Conservation (phyloP, 768 basidiomycete species). For the Daedalea quercina region DNA sequence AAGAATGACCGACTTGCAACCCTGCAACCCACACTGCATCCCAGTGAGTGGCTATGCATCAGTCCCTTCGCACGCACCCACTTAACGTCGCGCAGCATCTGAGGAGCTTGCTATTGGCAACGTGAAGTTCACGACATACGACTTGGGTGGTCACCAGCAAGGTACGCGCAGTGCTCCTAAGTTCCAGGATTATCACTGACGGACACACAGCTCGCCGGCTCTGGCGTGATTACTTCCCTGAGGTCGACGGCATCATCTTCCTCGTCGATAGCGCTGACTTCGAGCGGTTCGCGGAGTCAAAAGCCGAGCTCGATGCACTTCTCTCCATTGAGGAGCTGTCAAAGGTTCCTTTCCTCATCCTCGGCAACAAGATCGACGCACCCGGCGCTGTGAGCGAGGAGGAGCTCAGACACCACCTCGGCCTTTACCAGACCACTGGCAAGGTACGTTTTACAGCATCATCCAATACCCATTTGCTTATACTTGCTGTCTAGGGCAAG, state of each 20-base stretch:
- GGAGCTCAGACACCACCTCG: constrained; percentile 90
- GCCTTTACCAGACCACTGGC: constrained; percentile 98
- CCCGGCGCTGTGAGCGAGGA: constrained; percentile 96
- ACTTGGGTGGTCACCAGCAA: constrained; percentile 96
- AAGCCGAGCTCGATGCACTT: constrained; percentile 90
- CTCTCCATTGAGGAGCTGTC: constrained; percentile 91
- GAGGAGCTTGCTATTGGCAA: constrained; percentile 99
- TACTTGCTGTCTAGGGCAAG: constrained; percentile 63
- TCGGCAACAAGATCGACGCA: constrained; percentile 99
- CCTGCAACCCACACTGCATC: constrained; percentile 96
- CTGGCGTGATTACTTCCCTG: constrained; percentile 99
- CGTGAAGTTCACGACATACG: constrained; percentile 98
- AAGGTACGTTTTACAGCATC: constrained; percentile 54
- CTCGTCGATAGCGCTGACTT: constrained; percentile 96
- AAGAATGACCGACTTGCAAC: constrained; percentile 99
- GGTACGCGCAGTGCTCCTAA: constrained; percentile 39
- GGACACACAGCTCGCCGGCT: constrained; percentile 74
- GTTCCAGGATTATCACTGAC: not conserved
- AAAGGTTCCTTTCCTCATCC: constrained; percentile 96
- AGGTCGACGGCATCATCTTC: constrained; percentile 98
- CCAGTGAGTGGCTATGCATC: constrained; percentile 51
- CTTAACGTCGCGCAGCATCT: constrained; percentile 56
- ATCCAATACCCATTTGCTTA: constrained; percentile 1
- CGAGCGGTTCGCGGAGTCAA: constrained; percentile 94
- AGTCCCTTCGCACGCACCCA: constrained; percentile 7